Percentiles rank a stretch among this genome's conserved stretches.
Evolutionary conservation across 345 rosid species (phyloP).

Genomic region (Syzygium aqueum): DNA sequence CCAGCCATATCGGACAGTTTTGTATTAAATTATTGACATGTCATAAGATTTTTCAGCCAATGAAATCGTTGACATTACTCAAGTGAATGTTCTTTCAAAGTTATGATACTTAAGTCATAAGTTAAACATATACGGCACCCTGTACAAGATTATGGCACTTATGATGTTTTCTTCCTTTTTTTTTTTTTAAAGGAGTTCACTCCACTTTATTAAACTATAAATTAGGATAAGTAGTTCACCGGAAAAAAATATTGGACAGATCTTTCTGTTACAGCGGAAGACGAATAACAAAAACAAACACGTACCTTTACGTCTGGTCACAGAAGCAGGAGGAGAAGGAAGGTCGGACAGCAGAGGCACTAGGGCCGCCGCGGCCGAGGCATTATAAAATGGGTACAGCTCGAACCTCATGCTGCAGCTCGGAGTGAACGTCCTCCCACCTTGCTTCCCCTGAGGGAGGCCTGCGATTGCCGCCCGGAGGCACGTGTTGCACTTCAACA

Average conservation of each 20-base stretch:
- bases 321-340: background rate
- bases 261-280: background rate
- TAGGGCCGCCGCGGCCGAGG: background rate
- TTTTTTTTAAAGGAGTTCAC: background rate
- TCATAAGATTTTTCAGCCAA: background rate
- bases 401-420: background rate
- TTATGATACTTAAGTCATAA: background rate
- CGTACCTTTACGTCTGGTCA: background rate
- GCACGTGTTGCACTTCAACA: constrained; percentile 25
- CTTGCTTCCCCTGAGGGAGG: background rate
- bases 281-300: background rate
- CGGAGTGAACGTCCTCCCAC: background rate
- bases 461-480: background rate
- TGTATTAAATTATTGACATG: background rate
- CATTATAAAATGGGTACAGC: background rate
- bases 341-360: background rate
- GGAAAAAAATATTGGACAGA: background rate
- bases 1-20: rapidly evolving
- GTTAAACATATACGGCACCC: background rate
- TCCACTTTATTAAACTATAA: background rate
- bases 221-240: background rate
- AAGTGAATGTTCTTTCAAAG: background rate
- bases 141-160: background rate
- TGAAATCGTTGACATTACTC: background rate
- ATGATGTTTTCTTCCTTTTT: background rate